Evolutionary conservation across 176 grass and related monocot genomes (phyloP).

Genomic region (Carex parvula): DNA sequence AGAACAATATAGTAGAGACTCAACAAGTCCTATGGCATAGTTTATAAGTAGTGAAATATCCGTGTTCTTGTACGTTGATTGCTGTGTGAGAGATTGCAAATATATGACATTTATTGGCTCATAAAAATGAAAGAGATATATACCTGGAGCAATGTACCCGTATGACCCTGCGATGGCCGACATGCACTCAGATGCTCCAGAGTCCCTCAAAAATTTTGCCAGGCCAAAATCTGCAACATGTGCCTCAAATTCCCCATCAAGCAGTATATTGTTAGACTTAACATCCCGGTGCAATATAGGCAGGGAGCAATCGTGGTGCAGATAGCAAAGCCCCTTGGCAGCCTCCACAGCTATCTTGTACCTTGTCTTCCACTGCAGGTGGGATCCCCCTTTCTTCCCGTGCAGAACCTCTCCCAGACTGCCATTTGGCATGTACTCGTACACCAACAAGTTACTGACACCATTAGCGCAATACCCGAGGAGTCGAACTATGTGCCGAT

Average conservation of each 20-base stretch:
- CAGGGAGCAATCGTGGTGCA: slow-evolving; percentile 92
- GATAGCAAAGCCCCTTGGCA: slow-evolving; percentile 92
- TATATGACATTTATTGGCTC: background rate
- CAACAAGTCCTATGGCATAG: background rate
- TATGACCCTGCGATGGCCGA: slow-evolving; percentile 92
- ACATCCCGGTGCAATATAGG: slow-evolving; percentile 88
- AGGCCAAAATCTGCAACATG: slow-evolving; percentile 92
- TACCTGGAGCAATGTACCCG: slow-evolving; percentile 93
- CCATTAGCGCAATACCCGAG: slow-evolving; percentile 76
- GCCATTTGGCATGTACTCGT: slow-evolving; percentile 94
- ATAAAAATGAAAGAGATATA: background rate
- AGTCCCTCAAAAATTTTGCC: slow-evolving; percentile 70
- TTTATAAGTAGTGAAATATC: background rate
- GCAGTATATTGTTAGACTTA: slow-evolving; percentile 98
- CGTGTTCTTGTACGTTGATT: background rate
- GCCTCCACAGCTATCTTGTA: slow-evolving; percentile 90
- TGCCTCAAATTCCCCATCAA: slow-evolving; percentile 65
- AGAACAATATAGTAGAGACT: background rate
- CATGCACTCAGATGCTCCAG: slow-evolving; percentile 86
- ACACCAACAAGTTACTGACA: slow-evolving; percentile 77
- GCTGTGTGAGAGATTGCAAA: background rate
- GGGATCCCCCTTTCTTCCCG: slow-evolving; percentile 67
- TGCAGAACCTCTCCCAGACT: slow-evolving; percentile 90
- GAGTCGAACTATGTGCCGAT: slow-evolving; percentile 89
- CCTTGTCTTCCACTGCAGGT: slow-evolving; percentile 77